Base-by-base conservation (phyloP, 768 basidiomycete genomes). In the Roridomyces roridus region DNA sequence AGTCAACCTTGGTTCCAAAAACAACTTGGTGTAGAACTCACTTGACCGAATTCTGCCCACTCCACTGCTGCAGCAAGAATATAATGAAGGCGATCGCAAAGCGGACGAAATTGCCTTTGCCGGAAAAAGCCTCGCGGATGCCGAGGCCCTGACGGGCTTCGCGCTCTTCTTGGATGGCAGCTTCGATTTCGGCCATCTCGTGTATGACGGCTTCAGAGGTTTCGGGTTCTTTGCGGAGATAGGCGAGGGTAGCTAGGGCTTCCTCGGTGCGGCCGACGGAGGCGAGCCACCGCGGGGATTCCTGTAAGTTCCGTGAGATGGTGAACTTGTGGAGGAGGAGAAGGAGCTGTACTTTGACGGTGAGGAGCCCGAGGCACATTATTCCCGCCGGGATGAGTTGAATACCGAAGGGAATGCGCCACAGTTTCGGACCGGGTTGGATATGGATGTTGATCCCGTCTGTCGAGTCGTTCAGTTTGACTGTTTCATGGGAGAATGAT, bases 11-110 rank as follows among this genome's bases (percentile, higher is more conserved):
- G 14, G 43, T 25, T 44, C 42, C 12, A 18, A 6, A 11, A 21
- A 41, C 10, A 37, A 51, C n/a, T n/a, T n/a, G n/a, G n/a, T n/a
- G 28, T 36, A 5, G 59, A 15, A 63, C 77, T 29, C 55, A 82
- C 78, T 75, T 77, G 61, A 94, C 88, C 0, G 88, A 87, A 72
- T 94, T 92, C 68, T 94, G 92, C 1, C 93, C 93, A 44, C 83
- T 81, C 87, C 87, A 92, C 67, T 94, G 91, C 63, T 94, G 92
- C 8, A 92, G 74, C 57, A 89, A 68, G 76, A 93, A 92, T 58
- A 92, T 90, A 24, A 81, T 70, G 62, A 91, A 86, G 1, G 93
- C 92, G 64, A 95, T 92, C 25, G 24, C 74, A 76, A 95, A 94
- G 21, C 94, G 87, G 57, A 87, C 75, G 42, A 85, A 81, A 73